Percentiles rank a stretch among this genome's conserved stretches.
Evolutionary conservation across 169 alveolate genomes (phyloP).

Genomic region (Cardiosporidium cionae): DNA sequence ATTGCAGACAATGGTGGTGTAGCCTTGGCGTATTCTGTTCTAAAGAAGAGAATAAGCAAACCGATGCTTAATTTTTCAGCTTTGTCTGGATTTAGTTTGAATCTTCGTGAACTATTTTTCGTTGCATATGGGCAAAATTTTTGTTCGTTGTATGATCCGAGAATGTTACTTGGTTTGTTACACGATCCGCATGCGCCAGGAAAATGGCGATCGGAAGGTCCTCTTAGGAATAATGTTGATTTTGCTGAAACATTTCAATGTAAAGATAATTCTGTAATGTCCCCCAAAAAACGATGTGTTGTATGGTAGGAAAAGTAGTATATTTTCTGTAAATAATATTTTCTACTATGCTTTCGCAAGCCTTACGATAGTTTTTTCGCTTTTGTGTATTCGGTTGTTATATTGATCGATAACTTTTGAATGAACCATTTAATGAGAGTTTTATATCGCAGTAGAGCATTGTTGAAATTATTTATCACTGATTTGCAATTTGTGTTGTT

Average conservation of each 20-base stretch:
- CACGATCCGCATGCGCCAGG: background rate
- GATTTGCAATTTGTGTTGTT: too few relatives aligned
- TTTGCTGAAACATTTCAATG: background rate
- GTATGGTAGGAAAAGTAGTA: slow-evolving; percentile 1
- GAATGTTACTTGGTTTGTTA: too few relatives aligned
- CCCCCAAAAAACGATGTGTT: background rate
- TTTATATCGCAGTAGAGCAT: too few relatives aligned
- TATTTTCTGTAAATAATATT: too few relatives aligned
- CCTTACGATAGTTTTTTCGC: too few relatives aligned
- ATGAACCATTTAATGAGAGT: too few relatives aligned
- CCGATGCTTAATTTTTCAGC: background rate
- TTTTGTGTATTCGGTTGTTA: too few relatives aligned
- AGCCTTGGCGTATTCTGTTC: slow-evolving; percentile 4
- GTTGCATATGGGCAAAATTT: slow-evolving; percentile 8
- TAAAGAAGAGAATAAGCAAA: background rate
- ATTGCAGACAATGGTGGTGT: slow-evolving; percentile 21
- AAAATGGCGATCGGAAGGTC: background rate
- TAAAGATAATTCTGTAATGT: background rate
- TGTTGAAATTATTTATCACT: too few relatives aligned
- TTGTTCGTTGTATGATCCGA: too few relatives aligned
- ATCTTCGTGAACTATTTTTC: background rate
- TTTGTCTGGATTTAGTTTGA: background rate
- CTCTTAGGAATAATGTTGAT: background rate
- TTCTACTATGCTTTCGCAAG: too few relatives aligned
- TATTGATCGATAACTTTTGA: too few relatives aligned